A percentile compares a stretch with the other conserved stretches of the same genome.
phyloP scores from a whole-genome alignment of 2,329 filamentous ascomycete species.

The Pyrenophora teres region DNA sequence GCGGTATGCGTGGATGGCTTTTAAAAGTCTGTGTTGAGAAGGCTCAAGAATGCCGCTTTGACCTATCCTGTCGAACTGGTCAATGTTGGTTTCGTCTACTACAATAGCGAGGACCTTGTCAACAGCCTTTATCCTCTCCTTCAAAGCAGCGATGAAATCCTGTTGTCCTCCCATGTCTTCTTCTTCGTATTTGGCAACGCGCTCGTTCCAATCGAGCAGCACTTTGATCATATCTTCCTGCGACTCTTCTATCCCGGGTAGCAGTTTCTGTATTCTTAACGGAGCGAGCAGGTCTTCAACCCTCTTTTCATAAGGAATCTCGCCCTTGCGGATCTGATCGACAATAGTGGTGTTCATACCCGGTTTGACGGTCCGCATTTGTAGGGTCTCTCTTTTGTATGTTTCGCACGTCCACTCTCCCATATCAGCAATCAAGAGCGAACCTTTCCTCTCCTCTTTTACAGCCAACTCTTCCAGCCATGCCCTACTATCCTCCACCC shows the following conservation, averaged over 20 bases:
- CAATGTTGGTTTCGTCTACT: background rate
- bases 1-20: constrained; percentile 22
- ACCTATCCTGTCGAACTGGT: background rate
- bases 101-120: background rate
- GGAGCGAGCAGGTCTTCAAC: constrained; percentile 28
- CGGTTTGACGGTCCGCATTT: background rate
- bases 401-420: background rate
- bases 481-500: no score
- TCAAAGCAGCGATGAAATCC: constrained; percentile 11
- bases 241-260: constrained; percentile 9
- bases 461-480: background rate
- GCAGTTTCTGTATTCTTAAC: constrained; percentile 3
- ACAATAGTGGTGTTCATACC: constrained; percentile 20
- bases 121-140: constrained; percentile 8
- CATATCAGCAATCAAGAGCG: background rate
- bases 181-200: constrained; percentile 1
- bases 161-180: constrained; percentile 5
- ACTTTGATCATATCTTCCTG: constrained; percentile 21
- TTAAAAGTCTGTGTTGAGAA: constrained; percentile 10
- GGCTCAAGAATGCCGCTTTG: constrained; percentile 8
- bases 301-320: constrained; percentile 12
- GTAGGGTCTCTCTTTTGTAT: background rate
- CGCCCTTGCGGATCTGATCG: constrained; percentile 18
- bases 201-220: constrained; percentile 24
- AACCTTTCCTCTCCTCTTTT: background rate